Evolutionary conservation across 441 rosid species (phyloP).

Genomic region (Croton setiger): DNA sequence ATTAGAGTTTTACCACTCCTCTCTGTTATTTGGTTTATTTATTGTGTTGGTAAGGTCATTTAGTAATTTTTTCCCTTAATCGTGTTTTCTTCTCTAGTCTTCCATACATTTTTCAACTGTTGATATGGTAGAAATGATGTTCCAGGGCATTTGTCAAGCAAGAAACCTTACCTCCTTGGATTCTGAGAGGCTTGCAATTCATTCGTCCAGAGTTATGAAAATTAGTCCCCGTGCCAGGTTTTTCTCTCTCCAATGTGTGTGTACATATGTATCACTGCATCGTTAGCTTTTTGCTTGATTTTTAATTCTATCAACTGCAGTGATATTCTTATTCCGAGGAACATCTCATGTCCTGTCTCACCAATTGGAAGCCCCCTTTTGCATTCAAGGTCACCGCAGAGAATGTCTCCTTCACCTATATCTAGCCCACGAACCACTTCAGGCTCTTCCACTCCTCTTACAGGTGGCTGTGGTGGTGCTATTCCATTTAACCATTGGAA

Average conservation of each 20-base stretch:
- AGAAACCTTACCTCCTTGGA: conserved; percentile 43
- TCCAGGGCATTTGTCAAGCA: conserved; percentile 49
- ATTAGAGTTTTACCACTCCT: neutral
- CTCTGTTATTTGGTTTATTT: neutral
- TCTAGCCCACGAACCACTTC: conserved; percentile 66
- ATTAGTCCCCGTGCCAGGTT: conserved; percentile 39
- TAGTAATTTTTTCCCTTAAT: neutral
- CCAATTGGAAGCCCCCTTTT: conserved; percentile 69
- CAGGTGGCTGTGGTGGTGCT: conserved; percentile 59
- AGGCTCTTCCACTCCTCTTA: conserved; percentile 67
- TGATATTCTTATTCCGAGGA: conserved; percentile 49
- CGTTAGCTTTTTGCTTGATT: conserved; percentile 21
- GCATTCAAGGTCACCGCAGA: conserved; percentile 60
- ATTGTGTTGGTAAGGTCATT: neutral
- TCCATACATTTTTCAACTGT: conserved; percentile 1
- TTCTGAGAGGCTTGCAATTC: conserved; percentile 56
- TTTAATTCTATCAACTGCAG: conserved; percentile 31
- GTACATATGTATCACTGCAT: neutral
- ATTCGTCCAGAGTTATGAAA: conserved; percentile 55
- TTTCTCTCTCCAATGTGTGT: conserved; percentile 18
- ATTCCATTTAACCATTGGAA: conserved; percentile 52
- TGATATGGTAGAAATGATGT: conserved; percentile 17
- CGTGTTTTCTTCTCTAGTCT: neutral
- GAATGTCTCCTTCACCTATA: conserved; percentile 73
- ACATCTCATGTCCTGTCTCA: conserved; percentile 71